These are phyloP conservation scores for Telfairia occidentalis DNA, from an alignment of 331 rosid species.

Conservation along the genomic window DNA sequence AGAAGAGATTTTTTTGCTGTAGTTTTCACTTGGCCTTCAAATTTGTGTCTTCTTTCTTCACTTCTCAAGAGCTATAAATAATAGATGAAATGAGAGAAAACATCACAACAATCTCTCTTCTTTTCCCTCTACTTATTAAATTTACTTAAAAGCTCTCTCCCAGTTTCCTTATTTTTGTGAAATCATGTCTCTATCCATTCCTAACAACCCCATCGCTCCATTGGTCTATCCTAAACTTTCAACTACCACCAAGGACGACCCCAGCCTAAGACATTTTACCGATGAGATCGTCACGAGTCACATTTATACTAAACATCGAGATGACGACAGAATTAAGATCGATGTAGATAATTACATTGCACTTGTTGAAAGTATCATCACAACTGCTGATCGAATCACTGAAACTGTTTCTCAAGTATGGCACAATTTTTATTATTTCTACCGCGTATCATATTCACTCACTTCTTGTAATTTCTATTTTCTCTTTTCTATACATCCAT, in stretches of 20 bases:
- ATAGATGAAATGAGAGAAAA: not conserved
- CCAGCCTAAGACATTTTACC: not conserved
- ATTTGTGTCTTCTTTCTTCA: not conserved
- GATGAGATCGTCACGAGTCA: not conserved
- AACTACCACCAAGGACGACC: not conserved
- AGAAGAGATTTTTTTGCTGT: not conserved
- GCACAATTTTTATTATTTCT: too few species aligned
- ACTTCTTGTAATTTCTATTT: not conserved
- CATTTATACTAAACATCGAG: not conserved
- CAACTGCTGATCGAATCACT: not conserved
- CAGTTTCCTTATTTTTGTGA: too few species aligned
- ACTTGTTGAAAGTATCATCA: conserved; percentile 3
- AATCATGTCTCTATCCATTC: not conserved
- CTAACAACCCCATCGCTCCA: not conserved
- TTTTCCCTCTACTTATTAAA: not conserved
- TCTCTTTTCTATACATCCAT: not conserved
- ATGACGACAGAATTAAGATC: not conserved
- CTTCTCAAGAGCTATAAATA: not conserved
- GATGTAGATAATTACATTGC: not conserved
- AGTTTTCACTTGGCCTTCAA: not conserved
- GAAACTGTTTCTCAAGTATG: not conserved
- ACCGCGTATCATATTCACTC: too few species aligned
- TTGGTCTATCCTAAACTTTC: not conserved
- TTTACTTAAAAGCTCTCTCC: not conserved
- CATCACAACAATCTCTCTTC: not conserved